Evolutionary conservation across 2,329 filamentous ascomycete genomes (phyloP), one percentile per base, ranked within the genome.

Genomic region (Penicillium oxalicum): DNA sequence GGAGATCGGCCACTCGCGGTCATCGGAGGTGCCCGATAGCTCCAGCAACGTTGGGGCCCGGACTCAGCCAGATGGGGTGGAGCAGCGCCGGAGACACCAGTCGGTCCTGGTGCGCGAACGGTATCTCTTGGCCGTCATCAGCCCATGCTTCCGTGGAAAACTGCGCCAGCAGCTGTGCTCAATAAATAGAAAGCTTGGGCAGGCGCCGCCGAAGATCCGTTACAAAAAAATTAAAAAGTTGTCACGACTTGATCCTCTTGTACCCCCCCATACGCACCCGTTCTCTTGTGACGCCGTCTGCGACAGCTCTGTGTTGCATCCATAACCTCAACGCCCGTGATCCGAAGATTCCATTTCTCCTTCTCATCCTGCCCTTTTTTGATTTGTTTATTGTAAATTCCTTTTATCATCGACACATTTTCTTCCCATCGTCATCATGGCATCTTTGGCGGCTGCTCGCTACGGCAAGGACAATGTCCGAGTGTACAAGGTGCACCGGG

Each of bases 381-480:
- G 18, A 18, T 18, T 18, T 18, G 18, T 44, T 7, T 4, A 9
- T 28, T 13, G 12, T 12, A 25, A 9, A 26, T 34, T 13, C 18
- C 11, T n/a, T 35, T 45, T 27, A 40, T 37, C 33, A 32, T 32
- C 25, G 12, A 40, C 52, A 50, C 53, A 54, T 55, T 43, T 48
- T 45, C 29, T 9, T 33, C 32, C 26, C 12, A 43, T 29, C 28
- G 35, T 4, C 55, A 63, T 35, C 33, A 70, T 70, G 66, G 58
- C 59, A 42, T 49, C 64, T 53, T 59, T 77, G 44, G 62, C 70
- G 48, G 69, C 72, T 56, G 72, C 73, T 49, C 72, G 72, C 50
- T 77, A 77, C 61, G 74, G 74, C 59, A 76, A 98, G 82, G 93
- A 97, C 81, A 97, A 98, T 76, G 86, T 98, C 79, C 91, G 93